phyloP scores from a whole-genome alignment of 2,329 filamentous ascomycete genomes.

The Ramularia collo-cygni region DNA sequence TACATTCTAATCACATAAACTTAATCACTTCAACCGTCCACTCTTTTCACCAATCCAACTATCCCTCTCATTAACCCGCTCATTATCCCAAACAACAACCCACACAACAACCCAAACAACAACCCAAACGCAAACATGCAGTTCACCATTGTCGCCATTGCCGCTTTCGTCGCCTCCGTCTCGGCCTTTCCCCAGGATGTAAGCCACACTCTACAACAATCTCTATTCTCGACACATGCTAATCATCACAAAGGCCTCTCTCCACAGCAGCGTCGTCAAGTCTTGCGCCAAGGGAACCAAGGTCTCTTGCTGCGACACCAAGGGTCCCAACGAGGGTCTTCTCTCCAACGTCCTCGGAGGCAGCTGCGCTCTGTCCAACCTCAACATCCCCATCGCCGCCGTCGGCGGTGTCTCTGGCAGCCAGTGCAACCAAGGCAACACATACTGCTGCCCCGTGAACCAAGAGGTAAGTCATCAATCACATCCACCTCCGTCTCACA shows the following conservation, averaged over 20 bases:
- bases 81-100: background rate
- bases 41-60: no score
- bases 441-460: conserved; percentile 16
- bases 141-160: background rate
- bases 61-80: no score
- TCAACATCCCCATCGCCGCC: background rate
- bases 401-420: conserved; percentile 1
- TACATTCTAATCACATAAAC: no score
- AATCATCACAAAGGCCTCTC: background rate
- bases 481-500: no score
- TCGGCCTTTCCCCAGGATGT: background rate
- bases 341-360: conserved; percentile 11
- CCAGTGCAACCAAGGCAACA: conserved; percentile 11
- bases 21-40: no score
- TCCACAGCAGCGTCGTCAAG: background rate
- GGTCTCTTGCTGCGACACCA: conserved; percentile 14
- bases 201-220: background rate
- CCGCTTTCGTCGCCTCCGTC: background rate
- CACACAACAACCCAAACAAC: no score
- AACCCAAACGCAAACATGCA: background rate
- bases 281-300: conserved; percentile 4
- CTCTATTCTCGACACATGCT: background rate
- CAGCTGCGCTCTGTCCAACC: conserved; percentile 8
- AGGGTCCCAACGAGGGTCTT: background rate
- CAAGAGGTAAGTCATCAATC: conserved; percentile 4